A percentile compares a stretch with the other conserved stretches of the same genome.
Evolutionary conservation across 768 basidiomycete species (phyloP).

Genomic region (Suillus plorans): DNA sequence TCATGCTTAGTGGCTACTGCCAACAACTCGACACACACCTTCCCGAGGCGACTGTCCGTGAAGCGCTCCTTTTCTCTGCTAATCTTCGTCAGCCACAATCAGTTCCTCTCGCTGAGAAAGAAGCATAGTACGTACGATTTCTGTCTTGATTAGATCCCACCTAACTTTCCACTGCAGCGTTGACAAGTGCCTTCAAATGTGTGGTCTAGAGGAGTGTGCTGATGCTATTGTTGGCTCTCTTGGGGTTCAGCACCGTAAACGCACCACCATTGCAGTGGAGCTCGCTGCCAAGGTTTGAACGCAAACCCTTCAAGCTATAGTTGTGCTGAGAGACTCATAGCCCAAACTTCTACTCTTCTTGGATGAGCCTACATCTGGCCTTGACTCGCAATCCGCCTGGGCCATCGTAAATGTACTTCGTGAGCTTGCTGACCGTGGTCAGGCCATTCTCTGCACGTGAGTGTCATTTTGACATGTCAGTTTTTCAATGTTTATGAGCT

Average conservation of each 20-base stretch:
- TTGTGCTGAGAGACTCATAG: slow-evolving; percentile 27
- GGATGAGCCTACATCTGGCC: slow-evolving; percentile 89
- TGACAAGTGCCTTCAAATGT: slow-evolving; percentile 57
- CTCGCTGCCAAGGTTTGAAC: slow-evolving; percentile 65
- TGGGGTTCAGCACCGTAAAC: slow-evolving; percentile 72
- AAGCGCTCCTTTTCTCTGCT: slow-evolving; percentile 79
- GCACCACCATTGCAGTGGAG: slow-evolving; percentile 86
- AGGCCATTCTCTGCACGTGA: slow-evolving; percentile 88
- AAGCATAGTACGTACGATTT: slow-evolving; percentile 62
- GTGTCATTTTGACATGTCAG: slow-evolving; percentile 18
- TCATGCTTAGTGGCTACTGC: slow-evolving; percentile 66
- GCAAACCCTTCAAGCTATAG: neutral
- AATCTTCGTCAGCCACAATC: slow-evolving; percentile 70
- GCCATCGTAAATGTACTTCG: slow-evolving; percentile 74
- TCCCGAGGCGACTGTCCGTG: slow-evolving; percentile 71
- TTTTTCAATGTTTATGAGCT: neutral
- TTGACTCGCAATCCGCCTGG: slow-evolving; percentile 88
- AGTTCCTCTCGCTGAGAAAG: slow-evolving; percentile 69
- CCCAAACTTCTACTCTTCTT: slow-evolving; percentile 81
- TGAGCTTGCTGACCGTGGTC: slow-evolving; percentile 75
- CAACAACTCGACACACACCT: slow-evolving; percentile 87
- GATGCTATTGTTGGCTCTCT: slow-evolving; percentile 71
- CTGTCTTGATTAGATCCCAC: neutral
- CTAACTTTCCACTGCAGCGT: slow-evolving; percentile 35
- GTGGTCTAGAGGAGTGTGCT: slow-evolving; percentile 61